Evolutionary conservation across 2,329 filamentous ascomycete genomes (phyloP), one percentile per base, ranked within the genome.

Genomic region (Dothideomycetidae sp.): DNA sequence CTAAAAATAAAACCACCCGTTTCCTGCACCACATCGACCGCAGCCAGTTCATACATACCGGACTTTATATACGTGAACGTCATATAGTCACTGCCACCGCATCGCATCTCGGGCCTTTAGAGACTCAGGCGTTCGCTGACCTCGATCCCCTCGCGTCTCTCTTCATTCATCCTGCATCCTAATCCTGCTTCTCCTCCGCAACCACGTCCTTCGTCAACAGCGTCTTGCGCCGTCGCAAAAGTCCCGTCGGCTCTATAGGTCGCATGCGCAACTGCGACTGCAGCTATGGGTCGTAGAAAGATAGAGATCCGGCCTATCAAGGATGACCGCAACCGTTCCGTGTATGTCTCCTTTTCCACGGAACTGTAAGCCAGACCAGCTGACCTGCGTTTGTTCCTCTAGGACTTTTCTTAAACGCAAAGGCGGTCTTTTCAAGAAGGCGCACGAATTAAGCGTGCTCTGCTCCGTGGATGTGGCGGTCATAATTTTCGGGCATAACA

Each of bases 301-400:
- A 98, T 98, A 58, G 90, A 96, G 68, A 96, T 98, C 70, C 94
- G 94, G 66, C 84, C 88, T 51, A 96, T 96, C 71, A 94, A 93
- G 64, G 86, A 94, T 75, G 86, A 94, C 63, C 77, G 86, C 54
- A 94, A 94, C 58, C 84, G 86, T 58, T 93, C 86, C 53, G 86
- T 94, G 86, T 94, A 84, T 29, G 40, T 37, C 10, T 10, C 14
- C n/a, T 12, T 23, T n/a, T n/a, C n/a, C n/a, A n/a, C n/a, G n/a
- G n/a, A n/a, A n/a, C n/a, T n/a, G n/a, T n/a, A 9, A 15, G 10
- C 15, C 34, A 45, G 44, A 48, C 46, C 41, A 47, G 41, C 44
- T 39, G 40, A 44, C 31, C 46, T 41, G 41, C n/a, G n/a, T n/a
- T n/a, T n/a, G n/a, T n/a, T n/a, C n/a, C n/a, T n/a, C 40, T 54